Evolutionary conservation across 2,329 filamentous ascomycete genomes (phyloP).

Genomic region (Fusarium begoniae): DNA sequence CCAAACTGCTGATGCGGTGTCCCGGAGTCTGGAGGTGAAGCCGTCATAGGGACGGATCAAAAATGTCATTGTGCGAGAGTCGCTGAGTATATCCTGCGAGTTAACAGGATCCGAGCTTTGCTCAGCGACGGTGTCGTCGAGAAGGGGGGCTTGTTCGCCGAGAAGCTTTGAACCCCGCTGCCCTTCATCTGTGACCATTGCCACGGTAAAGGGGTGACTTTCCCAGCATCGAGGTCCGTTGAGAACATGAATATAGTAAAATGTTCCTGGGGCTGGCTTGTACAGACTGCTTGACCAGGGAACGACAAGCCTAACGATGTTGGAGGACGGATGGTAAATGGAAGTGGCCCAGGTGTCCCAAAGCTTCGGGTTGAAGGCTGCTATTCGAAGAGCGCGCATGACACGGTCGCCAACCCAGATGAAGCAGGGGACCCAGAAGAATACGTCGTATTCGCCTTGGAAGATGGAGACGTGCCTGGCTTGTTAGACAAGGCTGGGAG

Average conservation of each 20-base stretch:
- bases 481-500: not conserved
- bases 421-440: conserved; percentile 59
- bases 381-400: conserved; percentile 54
- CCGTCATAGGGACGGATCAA: conserved; percentile 58
- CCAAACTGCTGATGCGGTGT: conserved; percentile 41
- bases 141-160: conserved; percentile 47
- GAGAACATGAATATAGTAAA: conserved; percentile 57
- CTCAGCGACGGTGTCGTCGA: conserved; percentile 30
- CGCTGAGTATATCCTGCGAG: not conserved
- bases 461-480: conserved; percentile 62
- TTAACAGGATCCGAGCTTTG: not conserved
- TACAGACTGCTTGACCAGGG: conserved; percentile 49
- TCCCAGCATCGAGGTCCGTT: conserved; percentile 55
- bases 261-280: conserved; percentile 52
- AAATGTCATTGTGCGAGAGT: conserved; percentile 48
- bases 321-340: conserved; percentile 49
- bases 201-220: conserved; percentile 61
- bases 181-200: conserved; percentile 39
- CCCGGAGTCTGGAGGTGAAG: conserved; percentile 52
- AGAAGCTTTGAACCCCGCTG: conserved; percentile 30
- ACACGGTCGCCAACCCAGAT: conserved; percentile 62
- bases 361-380: conserved; percentile 51
- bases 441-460: conserved; percentile 56
- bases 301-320: conserved; percentile 54
- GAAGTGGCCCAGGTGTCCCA: conserved; percentile 49